Evolutionary conservation across 2,329 filamentous ascomycete genomes (phyloP).

Genomic region (Podosphaera aphanis): DNA sequence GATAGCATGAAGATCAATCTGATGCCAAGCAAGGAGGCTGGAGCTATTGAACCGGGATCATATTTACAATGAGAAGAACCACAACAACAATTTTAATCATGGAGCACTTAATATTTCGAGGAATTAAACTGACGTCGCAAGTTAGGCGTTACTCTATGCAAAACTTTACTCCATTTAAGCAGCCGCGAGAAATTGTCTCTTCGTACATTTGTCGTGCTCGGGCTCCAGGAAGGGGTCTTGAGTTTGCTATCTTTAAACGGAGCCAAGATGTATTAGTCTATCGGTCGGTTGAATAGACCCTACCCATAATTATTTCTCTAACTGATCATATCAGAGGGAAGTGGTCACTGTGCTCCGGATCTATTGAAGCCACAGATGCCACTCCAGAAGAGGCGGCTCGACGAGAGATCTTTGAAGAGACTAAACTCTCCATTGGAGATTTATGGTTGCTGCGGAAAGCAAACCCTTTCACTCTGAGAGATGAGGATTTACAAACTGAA

Average conservation of each 20-base stretch:
- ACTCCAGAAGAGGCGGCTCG: slow-evolving; percentile 32
- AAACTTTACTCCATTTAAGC: background rate
- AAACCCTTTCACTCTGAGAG: slow-evolving; percentile 32
- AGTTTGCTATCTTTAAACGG: slow-evolving; percentile 37
- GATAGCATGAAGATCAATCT: background rate
- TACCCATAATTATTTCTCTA: background rate
- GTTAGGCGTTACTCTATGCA: background rate
- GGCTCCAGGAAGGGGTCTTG: slow-evolving; percentile 13
- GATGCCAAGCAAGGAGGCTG: background rate
- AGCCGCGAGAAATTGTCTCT: slow-evolving; percentile 17
- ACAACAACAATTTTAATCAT: background rate
- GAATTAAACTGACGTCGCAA: background rate
- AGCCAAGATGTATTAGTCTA: slow-evolving; percentile 37
- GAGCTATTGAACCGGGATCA: background rate
- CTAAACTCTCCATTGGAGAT: slow-evolving; percentile 22
- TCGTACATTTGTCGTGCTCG: slow-evolving; percentile 19
- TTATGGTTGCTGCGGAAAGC: slow-evolving; percentile 18
- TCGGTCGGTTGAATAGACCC: slow-evolving; percentile 20
- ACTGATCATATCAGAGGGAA: slow-evolving; percentile 21
- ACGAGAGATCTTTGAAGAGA: slow-evolving; percentile 40
- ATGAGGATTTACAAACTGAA: slow-evolving; percentile 27
- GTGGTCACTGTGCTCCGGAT: slow-evolving; percentile 38
- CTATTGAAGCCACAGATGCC: slow-evolving; percentile 28
- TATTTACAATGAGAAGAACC: background rate
- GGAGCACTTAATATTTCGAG: background rate